Evolutionary conservation across 441 rosid genomes (phyloP).

Genomic region (Erodium moschatum): DNA sequence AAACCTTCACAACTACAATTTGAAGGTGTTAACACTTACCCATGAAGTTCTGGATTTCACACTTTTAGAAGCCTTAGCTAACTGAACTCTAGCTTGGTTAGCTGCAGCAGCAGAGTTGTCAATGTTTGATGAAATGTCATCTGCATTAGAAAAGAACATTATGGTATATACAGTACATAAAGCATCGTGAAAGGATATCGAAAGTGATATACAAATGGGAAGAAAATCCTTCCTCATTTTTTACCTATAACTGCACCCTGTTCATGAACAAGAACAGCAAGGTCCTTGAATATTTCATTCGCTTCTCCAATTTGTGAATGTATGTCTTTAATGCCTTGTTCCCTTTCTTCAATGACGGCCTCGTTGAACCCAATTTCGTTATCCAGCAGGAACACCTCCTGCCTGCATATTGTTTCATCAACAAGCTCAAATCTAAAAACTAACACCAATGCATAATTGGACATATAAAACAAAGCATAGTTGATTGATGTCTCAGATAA

Average conservation of each 20-base stretch:
- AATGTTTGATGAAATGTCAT: slow-evolving; percentile 54
- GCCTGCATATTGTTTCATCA: slow-evolving; percentile 30
- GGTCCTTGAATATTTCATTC: slow-evolving; percentile 63
- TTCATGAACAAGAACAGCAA: slow-evolving; percentile 62
- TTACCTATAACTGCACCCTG: slow-evolving; percentile 64
- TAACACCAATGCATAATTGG: slow-evolving; percentile 12
- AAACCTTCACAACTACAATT: slow-evolving; percentile 11
- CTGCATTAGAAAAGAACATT: slow-evolving; percentile 24
- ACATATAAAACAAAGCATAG: slow-evolving; percentile 7
- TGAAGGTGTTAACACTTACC: slow-evolving; percentile 30
- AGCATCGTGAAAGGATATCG: slow-evolving; percentile 6
- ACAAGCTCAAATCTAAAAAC: background rate
- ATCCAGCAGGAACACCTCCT: slow-evolving; percentile 46
- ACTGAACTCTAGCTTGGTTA: slow-evolving; percentile 44
- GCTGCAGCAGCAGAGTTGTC: slow-evolving; percentile 46
- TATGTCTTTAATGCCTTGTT: slow-evolving; percentile 51
- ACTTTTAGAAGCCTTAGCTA: slow-evolving; percentile 50
- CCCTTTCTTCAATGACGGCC: slow-evolving; percentile 66
- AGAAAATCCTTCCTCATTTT: slow-evolving; percentile 15
- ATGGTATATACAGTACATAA: slow-evolving; percentile 2
- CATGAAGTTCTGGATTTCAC: slow-evolving; percentile 50
- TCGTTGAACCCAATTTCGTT: slow-evolving; percentile 63
- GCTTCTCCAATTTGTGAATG: slow-evolving; percentile 55
- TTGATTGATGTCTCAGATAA: background rate
- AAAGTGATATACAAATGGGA: slow-evolving; percentile 9